phyloP scores from a whole-genome alignment of 805 yeast species.

The Starmerella bombicola region DNA sequence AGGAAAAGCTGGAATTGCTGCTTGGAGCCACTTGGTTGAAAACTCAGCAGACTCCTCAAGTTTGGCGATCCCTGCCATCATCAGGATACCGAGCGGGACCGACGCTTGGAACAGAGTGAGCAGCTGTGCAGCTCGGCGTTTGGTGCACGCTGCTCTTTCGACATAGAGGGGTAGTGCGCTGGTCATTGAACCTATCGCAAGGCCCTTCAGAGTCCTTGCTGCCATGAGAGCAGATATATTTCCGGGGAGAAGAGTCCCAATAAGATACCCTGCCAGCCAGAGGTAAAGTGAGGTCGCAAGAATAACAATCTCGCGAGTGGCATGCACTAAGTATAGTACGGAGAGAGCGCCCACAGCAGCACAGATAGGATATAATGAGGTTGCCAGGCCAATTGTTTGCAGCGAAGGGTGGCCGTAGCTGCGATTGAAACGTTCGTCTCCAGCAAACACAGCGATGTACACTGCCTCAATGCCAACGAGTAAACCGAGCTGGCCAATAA shows the following conservation, averaged over 20 bases:
- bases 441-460: slow-evolving; percentile 18
- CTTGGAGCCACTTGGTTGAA: slow-evolving; percentile 16
- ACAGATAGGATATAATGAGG: slow-evolving; percentile 20
- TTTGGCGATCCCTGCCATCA: slow-evolving; percentile 18
- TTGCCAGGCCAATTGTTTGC: slow-evolving; percentile 15
- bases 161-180: slow-evolving; percentile 20
- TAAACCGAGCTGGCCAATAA: slow-evolving; percentile 17
- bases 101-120: slow-evolving; percentile 21
- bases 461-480: slow-evolving; percentile 24
- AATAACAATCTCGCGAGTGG: slow-evolving; percentile 2
- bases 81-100: slow-evolving; percentile 21
- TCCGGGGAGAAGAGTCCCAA: slow-evolving; percentile 13
- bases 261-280: slow-evolving; percentile 21
- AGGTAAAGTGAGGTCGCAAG: slow-evolving; percentile 9
- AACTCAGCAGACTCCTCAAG: slow-evolving; percentile 1
- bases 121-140: slow-evolving; percentile 14
- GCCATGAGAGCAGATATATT: slow-evolving; percentile 14
- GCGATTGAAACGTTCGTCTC: slow-evolving; percentile 11
- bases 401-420: slow-evolving; percentile 18
- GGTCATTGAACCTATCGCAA: slow-evolving; percentile 20
- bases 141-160: slow-evolving; percentile 6
- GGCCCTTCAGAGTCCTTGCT: slow-evolving; percentile 19
- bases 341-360: slow-evolving; percentile 20
- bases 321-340: slow-evolving; percentile 7
- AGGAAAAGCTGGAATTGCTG: slow-evolving; percentile 18